These are phyloP conservation scores for Trichoderma asperelloides DNA, from an alignment of 495 filamentous ascomycete species.

Conservation along the genomic window DNA sequence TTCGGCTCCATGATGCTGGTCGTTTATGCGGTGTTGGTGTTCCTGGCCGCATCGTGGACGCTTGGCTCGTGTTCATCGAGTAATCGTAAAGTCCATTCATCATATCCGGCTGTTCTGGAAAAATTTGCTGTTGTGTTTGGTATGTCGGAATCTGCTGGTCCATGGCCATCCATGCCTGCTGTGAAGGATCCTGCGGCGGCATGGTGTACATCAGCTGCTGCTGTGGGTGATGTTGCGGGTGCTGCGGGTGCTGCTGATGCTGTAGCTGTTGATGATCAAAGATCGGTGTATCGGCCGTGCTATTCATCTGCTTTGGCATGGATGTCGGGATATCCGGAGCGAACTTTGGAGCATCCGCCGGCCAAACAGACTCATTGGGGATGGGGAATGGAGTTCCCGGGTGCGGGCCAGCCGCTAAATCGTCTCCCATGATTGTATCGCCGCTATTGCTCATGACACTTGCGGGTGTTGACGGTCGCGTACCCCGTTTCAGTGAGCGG, in stretches of 20 bases:
- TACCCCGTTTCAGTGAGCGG: background rate
- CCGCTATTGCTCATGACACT: background rate
- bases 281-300: background rate
- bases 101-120: background rate
- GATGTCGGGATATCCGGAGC: constrained; percentile 5
- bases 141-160: background rate
- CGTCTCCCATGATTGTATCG: constrained; percentile 10
- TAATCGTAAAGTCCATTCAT: background rate
- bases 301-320: constrained; percentile 3
- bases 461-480: constrained; percentile 4
- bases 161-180: constrained; percentile 1
- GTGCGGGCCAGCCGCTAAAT: constrained; percentile 4
- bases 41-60: background rate
- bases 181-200: background rate
- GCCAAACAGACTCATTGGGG: constrained; percentile 4
- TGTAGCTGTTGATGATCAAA: background rate
- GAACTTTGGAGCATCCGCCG: constrained; percentile 3
- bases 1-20: constrained; percentile 3
- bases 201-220: constrained; percentile 7
- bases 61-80: constrained; percentile 5
- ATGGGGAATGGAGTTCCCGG: constrained; percentile 12
- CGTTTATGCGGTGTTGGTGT: constrained; percentile 6
- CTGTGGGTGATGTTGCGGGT: background rate
- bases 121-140: background rate
- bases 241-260: background rate